Evolutionary conservation across 345 rosid species (phyloP), one percentile per base, ranked within the genome.

Genomic region (Tarenaya hassleriana): DNA sequence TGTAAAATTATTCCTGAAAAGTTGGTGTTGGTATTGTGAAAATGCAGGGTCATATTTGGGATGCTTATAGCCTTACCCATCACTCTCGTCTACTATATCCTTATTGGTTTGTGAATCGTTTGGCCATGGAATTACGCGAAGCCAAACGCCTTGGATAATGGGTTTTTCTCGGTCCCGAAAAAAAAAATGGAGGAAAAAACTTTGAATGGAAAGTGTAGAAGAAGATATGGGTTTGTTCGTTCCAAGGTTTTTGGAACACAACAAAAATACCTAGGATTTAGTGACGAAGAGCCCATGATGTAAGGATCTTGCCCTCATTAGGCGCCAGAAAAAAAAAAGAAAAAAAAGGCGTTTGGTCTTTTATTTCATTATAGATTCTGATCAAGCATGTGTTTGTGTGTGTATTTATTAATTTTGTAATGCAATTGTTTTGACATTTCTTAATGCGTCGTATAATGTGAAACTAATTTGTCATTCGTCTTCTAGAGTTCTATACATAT

Each of bases 21-120:
- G 8, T 21, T 13, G 31, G 32, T 56, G 16, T 62, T 60, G 50
- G 35, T 51, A 32, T 20, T 35, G 47, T 62, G 35, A 15, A 55
- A 44, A 43, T 67, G 80, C 83, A 92, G 98, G 66, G 98, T 92
- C 13, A 92, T 92, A 68, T 92, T 92, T 58, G 98, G 98, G 58
- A 88, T 92, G 98, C 66, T 85, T 60, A 76, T 92, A 66, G 98
- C 98, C 1, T 74, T 92, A 63, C 98, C 98, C 1, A 83, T 92
- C 32, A 84, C 97, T 1, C 80, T 92, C 3, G 82, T 85, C 61
- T 92, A 92, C 86, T 92, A 92, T 77, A 76, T 92, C 63, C 58
- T 88, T 52, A 58, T 92, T 63, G 98, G 96, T 52, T 67, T 92
- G 18, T 85, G 77, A 85, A 44, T 46, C 63, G 62, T 5, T 2